These are phyloP conservation scores for Candida railenensis DNA, from an alignment of 805 yeast genomes.

Conservation along the genomic window DNA sequence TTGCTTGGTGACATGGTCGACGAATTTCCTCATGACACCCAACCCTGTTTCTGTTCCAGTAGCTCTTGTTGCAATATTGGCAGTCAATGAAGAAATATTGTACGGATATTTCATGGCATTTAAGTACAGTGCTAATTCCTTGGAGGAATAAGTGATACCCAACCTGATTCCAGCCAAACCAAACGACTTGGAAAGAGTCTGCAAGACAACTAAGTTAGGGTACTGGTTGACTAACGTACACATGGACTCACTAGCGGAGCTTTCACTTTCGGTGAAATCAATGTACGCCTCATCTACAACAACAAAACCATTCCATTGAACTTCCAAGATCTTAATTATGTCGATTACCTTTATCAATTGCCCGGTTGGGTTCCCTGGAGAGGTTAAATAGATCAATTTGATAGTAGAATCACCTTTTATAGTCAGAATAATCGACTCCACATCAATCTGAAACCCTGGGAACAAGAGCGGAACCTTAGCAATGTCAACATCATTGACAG, in stretches of 20 bases:
- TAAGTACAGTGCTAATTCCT: slow-evolving; percentile 60
- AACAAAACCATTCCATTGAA: slow-evolving; percentile 73
- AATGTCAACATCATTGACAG: slow-evolving; percentile 81
- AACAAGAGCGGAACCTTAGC: slow-evolving; percentile 65
- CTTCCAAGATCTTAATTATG: slow-evolving; percentile 40
- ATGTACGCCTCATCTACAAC: slow-evolving; percentile 95
- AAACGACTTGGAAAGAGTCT: slow-evolving; percentile 91
- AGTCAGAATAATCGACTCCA: slow-evolving; percentile 50
- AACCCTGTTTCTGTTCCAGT: slow-evolving; percentile 54
- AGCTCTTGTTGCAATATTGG: slow-evolving; percentile 75
- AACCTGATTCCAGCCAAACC: slow-evolving; percentile 94
- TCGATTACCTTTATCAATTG: slow-evolving; percentile 47
- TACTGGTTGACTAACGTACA: slow-evolving; percentile 77
- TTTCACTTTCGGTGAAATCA: slow-evolving; percentile 55
- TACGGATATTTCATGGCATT: slow-evolving; percentile 96
- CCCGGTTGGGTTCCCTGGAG: slow-evolving; percentile 98
- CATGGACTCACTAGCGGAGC: slow-evolving; percentile 40
- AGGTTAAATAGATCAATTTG: slow-evolving; percentile 79
- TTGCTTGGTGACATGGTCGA: slow-evolving; percentile 51
- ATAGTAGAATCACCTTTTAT: slow-evolving; percentile 58
- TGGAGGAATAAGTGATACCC: slow-evolving; percentile 73
- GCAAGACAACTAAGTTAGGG: slow-evolving; percentile 84
- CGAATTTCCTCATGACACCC: slow-evolving; percentile 54
- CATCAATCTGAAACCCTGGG: slow-evolving; percentile 57
- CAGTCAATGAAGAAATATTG: slow-evolving; percentile 80